phyloP scores from a whole-genome alignment of 2,329 filamentous ascomycete species.

The Calonectria naviculata region DNA sequence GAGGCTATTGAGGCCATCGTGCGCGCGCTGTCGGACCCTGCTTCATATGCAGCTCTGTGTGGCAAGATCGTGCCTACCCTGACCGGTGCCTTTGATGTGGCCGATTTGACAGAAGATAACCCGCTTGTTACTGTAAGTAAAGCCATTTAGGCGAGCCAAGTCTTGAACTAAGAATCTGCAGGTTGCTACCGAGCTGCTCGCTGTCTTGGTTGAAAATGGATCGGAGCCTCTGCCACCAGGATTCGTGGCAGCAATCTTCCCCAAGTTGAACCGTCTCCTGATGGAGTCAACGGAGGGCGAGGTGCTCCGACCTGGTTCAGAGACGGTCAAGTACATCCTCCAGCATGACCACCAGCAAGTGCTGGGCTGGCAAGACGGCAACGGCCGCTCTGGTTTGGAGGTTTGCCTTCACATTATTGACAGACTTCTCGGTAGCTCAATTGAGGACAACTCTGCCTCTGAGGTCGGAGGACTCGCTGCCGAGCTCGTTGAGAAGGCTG shows the following conservation, averaged over 20 bases:
- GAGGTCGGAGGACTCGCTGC: constrained; percentile 95
- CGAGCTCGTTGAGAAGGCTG: constrained; percentile 95
- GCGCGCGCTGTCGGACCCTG: constrained; percentile 71
- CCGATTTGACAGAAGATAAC: constrained; percentile 85
- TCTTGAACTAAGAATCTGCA: constrained; percentile 43
- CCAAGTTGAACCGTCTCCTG: constrained; percentile 85
- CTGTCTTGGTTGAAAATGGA: constrained; percentile 83
- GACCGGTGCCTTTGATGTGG: constrained; percentile 89
- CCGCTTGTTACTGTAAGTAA: constrained; percentile 77
- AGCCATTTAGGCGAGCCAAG: too few relatives aligned
- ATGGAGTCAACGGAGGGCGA: constrained; percentile 89
- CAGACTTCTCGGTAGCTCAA: constrained; percentile 81
- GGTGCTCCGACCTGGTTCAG: constrained; percentile 85
- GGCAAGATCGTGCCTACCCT: constrained; percentile 88
- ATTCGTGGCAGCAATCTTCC: constrained; percentile 86
- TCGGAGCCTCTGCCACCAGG: constrained; percentile 87
- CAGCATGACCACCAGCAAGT: constrained; percentile 91
- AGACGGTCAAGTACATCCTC: constrained; percentile 89
- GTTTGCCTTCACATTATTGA: constrained; percentile 93
- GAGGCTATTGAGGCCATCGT: constrained; percentile 95
- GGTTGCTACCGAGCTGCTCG: constrained; percentile 86
- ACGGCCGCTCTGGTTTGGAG: constrained; percentile 85
- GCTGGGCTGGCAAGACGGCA: constrained; percentile 85
- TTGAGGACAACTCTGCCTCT: constrained; percentile 95
- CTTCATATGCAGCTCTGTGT: constrained; percentile 83